Base-by-base conservation (phyloP, 139 green algal genomes). In the Picochlorum sp. region DNA sequence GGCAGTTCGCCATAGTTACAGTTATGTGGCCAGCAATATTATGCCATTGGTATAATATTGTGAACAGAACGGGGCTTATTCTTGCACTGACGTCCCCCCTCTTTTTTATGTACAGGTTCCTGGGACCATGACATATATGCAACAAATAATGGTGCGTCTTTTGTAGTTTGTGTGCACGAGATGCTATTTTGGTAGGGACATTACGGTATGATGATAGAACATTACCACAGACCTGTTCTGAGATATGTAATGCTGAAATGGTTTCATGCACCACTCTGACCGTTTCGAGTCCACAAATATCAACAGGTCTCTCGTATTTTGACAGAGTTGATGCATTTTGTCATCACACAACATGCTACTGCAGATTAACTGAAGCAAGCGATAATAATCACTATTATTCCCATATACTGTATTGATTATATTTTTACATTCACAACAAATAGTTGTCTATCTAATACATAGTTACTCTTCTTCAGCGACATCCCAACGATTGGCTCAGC, bases 21-120 rank as follows among this genome's bases (percentile, higher is more conserved):
- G 91, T 97, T 83, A 97, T 97, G 88, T 97, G 82, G 72, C 86
- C 83, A 90, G 90, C 83, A 85, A 55, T 52, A 41, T 41, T 37
- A 13, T 23, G 10, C n/a, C 21, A 13, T 24, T 18, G 30, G 8
- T 37, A 21, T 71, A 81, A 41, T 84, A 76, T 70, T 81, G 86
- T 73, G 58, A 96, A 97, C 91, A 81, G 75, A 96, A 97, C 88
- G 91, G 91, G 89, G 91, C 90, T 96, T 95, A 97, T 89, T 97
- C 89, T 93, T 78, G 86, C 79, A 78, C 87, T 96, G 90, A 96
- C 86, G 82, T 72, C 74, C 75, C 55, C 65, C 59, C 62, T 51
- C 56, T 52, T 49, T 50, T 37, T 23, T 18, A 62, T 51, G 55
- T 28, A 44, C 45, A 32, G 51, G 15, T 32, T 18, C 13, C 23